phyloP scores from a whole-genome alignment of 805 yeast species.

The Saccharomycopsis sp. region DNA sequence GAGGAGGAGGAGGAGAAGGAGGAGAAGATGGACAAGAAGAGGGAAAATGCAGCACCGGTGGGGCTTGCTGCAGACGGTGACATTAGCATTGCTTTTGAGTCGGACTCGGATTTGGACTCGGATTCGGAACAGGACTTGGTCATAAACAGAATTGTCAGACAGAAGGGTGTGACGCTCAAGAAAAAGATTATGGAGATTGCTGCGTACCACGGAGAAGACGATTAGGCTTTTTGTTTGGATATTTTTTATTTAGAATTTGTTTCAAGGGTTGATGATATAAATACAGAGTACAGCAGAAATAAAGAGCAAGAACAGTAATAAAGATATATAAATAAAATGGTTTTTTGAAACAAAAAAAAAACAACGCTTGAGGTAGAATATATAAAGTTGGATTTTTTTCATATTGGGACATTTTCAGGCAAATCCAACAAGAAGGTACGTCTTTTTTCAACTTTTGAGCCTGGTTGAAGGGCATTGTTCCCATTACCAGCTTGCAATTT shows the following conservation, averaged over 20 bases:
- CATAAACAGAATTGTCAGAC: background rate
- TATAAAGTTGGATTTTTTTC: no score
- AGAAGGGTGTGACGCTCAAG: conserved; percentile 1
- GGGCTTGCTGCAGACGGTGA: background rate
- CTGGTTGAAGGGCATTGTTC: conserved; percentile 4
- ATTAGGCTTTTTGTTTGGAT: no score
- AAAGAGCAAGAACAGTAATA: no score
- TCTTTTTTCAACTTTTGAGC: conserved; percentile 18
- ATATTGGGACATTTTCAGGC: no score
- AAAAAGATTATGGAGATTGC: background rate
- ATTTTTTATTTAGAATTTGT: no score
- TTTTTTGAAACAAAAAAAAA: no score
- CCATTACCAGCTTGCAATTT: conserved; percentile 7
- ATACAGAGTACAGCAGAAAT: no score
- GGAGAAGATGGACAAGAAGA: no score
- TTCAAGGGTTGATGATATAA: no score
- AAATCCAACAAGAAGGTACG: conserved; percentile 19
- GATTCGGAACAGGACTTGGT: background rate
- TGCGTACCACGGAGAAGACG: background rate
- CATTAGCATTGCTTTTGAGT: background rate
- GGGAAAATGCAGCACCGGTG: background rate
- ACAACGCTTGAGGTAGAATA: no score
- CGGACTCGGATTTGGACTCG: background rate
- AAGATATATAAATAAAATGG: no score
- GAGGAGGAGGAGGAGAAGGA: no score